Base-by-base conservation (phyloP, 108 stramenopile genomes). In the Thalassiosira profunda region DNA sequence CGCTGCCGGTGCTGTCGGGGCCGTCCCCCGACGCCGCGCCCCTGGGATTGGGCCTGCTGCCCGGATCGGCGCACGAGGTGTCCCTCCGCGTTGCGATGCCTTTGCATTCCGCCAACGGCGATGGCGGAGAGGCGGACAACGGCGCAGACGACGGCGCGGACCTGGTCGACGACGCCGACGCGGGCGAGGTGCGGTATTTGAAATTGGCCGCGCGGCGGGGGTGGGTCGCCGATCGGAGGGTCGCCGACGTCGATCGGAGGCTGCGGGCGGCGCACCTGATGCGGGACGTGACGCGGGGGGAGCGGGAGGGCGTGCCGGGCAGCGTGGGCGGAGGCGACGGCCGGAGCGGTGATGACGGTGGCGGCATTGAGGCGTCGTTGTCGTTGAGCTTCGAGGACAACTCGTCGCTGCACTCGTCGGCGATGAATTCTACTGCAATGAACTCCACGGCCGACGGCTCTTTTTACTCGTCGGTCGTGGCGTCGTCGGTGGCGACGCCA, bases 1-100 rank as follows among this genome's bases (percentile, higher is more conserved):
- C 93, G 8, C 43, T 94, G 29, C 69, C 80, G 30, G 85, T 94
- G 5, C 64, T 85, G 4, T 77, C 89, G 4, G 93, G 93, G 20
- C 93, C 93, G 37, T 78, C 58, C 15, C 3, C 71, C 1, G 86
- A 91, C 63, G 85, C 93, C 6, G 87, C 89, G 0, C 65, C 44
- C 18, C 79, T 79, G 21, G 83, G 81, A 52, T 86, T 55, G 18
- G 79, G 82, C 47, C 38, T 87, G 34, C 51, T 94, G 8, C 93
- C 93, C 4, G 88, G 85, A 1, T 84, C 90, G 0, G 37, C 86
- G 25, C 88, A 89, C 25, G 85, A 91, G 57, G 71, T 91, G 1
- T 90, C 85, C 33, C 67, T 94, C 26, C 67, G 75, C 11, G 46
- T 65, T 26, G 36, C 81, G 1, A 58, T 80, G 14, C 70, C 81